phyloP scores from a whole-genome alignment of 1,139 yeast genomes.

The Suhomyces kunorum region DNA sequence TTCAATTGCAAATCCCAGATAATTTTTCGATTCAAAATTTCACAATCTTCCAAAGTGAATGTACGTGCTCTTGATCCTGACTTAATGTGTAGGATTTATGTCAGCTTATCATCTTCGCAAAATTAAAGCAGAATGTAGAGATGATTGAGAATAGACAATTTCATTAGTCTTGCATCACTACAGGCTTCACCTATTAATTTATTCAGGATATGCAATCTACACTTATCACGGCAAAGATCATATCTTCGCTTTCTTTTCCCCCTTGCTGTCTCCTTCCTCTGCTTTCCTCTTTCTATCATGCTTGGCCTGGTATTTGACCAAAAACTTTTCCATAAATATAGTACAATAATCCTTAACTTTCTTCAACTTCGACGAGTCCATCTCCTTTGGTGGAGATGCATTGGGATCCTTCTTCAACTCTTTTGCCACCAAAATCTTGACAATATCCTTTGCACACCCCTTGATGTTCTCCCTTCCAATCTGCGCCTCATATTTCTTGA shows the following conservation, averaged over 20 bases:
- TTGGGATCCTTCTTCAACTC: constrained; percentile 53
- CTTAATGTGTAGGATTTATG: too few species aligned
- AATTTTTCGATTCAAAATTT: too few species aligned
- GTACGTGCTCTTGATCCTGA: too few species aligned
- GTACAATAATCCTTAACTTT: constrained; percentile 68
- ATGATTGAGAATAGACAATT: too few species aligned
- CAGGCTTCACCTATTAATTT: too few species aligned
- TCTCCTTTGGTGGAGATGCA: constrained; percentile 52
- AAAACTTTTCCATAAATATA: constrained; percentile 73
- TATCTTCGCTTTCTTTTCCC: constrained; percentile 9
- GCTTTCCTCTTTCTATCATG: constrained; percentile 16
- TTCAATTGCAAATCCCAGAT: too few species aligned
- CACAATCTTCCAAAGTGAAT: too few species aligned
- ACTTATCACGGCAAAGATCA: too few species aligned
- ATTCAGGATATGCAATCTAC: too few species aligned
- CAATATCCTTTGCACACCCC: constrained; percentile 77
- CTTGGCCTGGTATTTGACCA: constrained; percentile 53
- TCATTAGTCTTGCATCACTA: too few species aligned
- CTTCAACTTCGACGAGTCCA: constrained; percentile 61
- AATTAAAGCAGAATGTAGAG: too few species aligned
- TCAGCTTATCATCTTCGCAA: too few species aligned
- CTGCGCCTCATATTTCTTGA: constrained; percentile 63
- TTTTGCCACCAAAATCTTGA: constrained; percentile 60
- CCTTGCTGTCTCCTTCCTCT: constrained; percentile 5
- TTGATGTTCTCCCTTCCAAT: constrained; percentile 76